Evolutionary conservation across 345 rosid genomes (phyloP), one percentile per base, ranked within the genome.

Genomic region (Murraya koenigii): DNA sequence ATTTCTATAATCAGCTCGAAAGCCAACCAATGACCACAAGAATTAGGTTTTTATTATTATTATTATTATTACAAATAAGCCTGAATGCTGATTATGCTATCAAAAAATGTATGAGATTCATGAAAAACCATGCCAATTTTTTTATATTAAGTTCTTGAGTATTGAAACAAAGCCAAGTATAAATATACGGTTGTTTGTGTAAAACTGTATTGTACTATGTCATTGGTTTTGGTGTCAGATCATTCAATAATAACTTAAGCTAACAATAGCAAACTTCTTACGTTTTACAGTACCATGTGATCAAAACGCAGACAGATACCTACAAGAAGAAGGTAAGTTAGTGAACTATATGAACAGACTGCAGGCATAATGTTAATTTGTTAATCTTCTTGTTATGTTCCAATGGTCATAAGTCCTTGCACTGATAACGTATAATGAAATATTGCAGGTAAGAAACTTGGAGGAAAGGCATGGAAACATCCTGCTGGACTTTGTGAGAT

Each of bases 271-370:
- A 58, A 59, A 9, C 20, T 69, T 72, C 30, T 70, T 63, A 58
- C 47, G 15, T 26, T 65, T 76, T 47, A 69, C 89, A 89, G 92
- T 76, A 69, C 66, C 88, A 86, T 71, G 82, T 78, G 77, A 80
- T 89, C 80, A 83, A 86, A 83, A 80, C 86, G 11, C 87, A 85
- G 78, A 87, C 88, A 22, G 81, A 78, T 2, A 89, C 87, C 65
- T 72, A 56, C 69, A 84, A n/a, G 85, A 89, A 89, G 83, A 89
- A 89, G 92, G 92, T 89, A 17, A 78, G 81, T 77, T 25, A 61
- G 32, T 23, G 25, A 30, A 75, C 67, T 25, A 44, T 36, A 36
- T 44, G 20, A 47, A 49, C 35, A 44, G 39, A 8, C 8, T 4
- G 20, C 22, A 1, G 35, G 19, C 23, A 17, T 63, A 32, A 64